Base-by-base conservation (phyloP, 768 basidiomycete species). In the Leccinum rimulosum region DNA sequence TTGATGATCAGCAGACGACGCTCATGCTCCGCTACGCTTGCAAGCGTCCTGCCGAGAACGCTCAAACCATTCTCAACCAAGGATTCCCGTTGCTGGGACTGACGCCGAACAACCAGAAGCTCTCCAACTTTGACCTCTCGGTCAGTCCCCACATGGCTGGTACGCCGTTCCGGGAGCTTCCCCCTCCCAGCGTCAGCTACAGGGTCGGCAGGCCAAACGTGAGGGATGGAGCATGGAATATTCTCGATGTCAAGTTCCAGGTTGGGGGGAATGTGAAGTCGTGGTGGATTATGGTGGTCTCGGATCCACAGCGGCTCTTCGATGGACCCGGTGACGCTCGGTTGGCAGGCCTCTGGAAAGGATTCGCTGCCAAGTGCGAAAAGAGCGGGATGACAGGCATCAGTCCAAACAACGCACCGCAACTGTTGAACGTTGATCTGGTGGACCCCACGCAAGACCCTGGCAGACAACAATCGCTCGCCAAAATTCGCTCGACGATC, bases 11-110 rank as follows among this genome's bases (percentile, higher is more conserved):
- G 6, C 85, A 88, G 65, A 89, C 88, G 0, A 74, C 83, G 0
- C 71, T 77, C n/a, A 92, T 93, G 91, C 87, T 93, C 58, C 76
- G 75, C 45, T 75, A 75, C 55, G 90, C 91, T 0, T 88, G 86
- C 70, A 85, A 86, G 31, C 78, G 77, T 2, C 91, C 91, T 0
- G 70, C 66, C 0, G 65, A 77, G 54, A 91, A 89, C 60, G 87
- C 86, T 0, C 75, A 77, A 30, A 62, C 77, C 9, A 89, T 93
- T 60, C 72, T 82, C 14, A 70, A 79, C 28, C 69, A 80, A n/a
- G 90, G 90, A 0, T 79, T 91, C 56, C 74, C 75, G 4, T 69
- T 66, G 0, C 76, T 92, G 6, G 89, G 85, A 6, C 80, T 86
- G 14, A 66, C 70, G 1, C 76, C 76, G 11, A 61, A 74, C 43